These are phyloP conservation scores for Chiua virens DNA, from an alignment of 768 basidiomycete genomes.

Conservation along the genomic window DNA sequence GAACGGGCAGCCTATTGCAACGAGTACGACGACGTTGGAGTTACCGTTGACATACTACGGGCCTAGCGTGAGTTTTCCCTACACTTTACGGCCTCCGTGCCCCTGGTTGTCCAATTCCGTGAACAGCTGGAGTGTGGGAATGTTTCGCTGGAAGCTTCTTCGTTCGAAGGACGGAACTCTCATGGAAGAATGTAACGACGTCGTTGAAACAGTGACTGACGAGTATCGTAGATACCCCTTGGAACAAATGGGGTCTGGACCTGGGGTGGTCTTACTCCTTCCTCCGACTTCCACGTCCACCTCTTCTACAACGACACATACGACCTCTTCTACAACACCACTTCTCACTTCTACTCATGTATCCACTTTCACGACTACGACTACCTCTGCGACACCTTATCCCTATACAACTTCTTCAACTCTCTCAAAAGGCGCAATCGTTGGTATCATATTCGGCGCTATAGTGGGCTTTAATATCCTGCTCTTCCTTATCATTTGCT, in stretches of 20 bases:
- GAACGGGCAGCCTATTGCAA: conserved; percentile 53
- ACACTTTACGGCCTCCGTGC: background rate
- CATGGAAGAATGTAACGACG: conserved; percentile 6
- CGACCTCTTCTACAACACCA: conserved; percentile 32
- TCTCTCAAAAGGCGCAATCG: conserved; percentile 30
- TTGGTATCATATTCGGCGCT: conserved; percentile 42
- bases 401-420: conserved; percentile 29
- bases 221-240: conserved; percentile 62
- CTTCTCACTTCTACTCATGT: conserved; percentile 28
- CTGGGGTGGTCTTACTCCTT: conserved; percentile 71
- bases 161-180: background rate
- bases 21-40: conserved; percentile 57
- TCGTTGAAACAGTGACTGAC: conserved; percentile 13
- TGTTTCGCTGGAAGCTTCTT: background rate
- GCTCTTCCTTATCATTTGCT: conserved; percentile 43
- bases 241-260: conserved; percentile 61
- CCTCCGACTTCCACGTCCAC: conserved; percentile 45
- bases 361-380: conserved; percentile 20
- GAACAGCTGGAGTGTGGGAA: background rate
- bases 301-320: conserved; percentile 25
- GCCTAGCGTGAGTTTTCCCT: conserved; percentile 55
- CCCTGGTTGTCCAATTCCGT: background rate
- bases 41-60: conserved; percentile 82
- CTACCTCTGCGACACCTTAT: conserved; percentile 27
- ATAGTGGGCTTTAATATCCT: conserved; percentile 61